Evolutionary conservation across 1,139 yeast species (phyloP).

Genomic region (Suhomyces kunorum): DNA sequence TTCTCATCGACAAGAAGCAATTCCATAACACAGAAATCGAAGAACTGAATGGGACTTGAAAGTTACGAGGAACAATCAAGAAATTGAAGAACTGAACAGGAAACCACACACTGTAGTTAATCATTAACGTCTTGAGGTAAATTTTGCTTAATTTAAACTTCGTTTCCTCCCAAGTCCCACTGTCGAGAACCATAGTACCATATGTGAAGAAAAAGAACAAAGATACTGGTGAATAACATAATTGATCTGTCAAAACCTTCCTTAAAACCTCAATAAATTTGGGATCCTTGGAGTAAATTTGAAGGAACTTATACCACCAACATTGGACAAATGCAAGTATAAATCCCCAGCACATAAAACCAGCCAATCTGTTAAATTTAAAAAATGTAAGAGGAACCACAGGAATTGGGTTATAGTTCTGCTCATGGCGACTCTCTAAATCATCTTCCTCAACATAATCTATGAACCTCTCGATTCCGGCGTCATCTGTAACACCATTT

Average conservation of each 20-base stretch:
- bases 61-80: slow-evolving; percentile 69
- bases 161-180: slow-evolving; percentile 67
- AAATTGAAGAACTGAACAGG: slow-evolving; percentile 90
- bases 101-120: slow-evolving; percentile 92
- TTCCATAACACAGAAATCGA: slow-evolving; percentile 92
- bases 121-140: slow-evolving; percentile 73
- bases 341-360: slow-evolving; percentile 88
- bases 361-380: slow-evolving; percentile 68
- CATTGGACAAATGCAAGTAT: slow-evolving; percentile 80
- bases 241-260: slow-evolving; percentile 86
- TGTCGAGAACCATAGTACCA: slow-evolving; percentile 79
- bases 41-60: slow-evolving; percentile 91
- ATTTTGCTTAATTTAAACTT: slow-evolving; percentile 61
- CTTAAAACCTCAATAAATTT: slow-evolving; percentile 79
- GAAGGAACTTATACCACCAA: slow-evolving; percentile 84
- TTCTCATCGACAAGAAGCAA: slow-evolving; percentile 81
- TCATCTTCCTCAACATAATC: slow-evolving; percentile 38
- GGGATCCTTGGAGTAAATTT: slow-evolving; percentile 80
- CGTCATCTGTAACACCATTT: slow-evolving; percentile 25
- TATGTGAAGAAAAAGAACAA: slow-evolving; percentile 79
- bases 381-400: slow-evolving; percentile 43
- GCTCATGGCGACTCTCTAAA: slow-evolving; percentile 15
- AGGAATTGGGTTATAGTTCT: slow-evolving; percentile 11
- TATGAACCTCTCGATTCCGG: slow-evolving; percentile 37
- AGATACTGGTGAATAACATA: slow-evolving; percentile 85